These are phyloP conservation scores for Akebia trifoliata DNA, from an alignment of 164 flowering plant genomes.

Conservation along the genomic window DNA sequence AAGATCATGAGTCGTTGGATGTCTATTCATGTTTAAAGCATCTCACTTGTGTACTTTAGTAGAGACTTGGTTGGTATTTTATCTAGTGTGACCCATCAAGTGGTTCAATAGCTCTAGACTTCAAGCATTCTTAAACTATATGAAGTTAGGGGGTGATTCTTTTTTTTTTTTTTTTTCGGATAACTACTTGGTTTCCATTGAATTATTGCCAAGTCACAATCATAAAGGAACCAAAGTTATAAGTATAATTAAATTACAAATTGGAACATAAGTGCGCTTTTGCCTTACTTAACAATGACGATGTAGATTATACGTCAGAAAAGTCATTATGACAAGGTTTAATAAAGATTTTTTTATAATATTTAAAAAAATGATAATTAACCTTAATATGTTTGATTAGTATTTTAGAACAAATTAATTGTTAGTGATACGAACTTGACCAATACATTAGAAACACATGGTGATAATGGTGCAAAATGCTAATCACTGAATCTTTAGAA, in stretches of 20 bases:
- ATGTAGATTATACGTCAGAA: not conserved
- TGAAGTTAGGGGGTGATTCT: conserved; percentile 9
- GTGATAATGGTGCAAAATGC: no score
- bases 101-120: not conserved
- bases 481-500: no score
- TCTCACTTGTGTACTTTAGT: conserved; percentile 5
- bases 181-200: not conserved
- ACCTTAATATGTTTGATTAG: not conserved
- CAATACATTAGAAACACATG: no score
- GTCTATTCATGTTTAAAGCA: conserved; percentile 21
- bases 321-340: not conserved
- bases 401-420: no score
- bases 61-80: not conserved
- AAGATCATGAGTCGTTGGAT: conserved; percentile 15
- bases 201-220: conserved; percentile 2
- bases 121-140: not conserved
- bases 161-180: conserved; percentile 2
- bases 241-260: not conserved
- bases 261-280: conserved; percentile 1
- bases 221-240: conserved; percentile 9
- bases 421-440: no score
- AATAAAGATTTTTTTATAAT: not conserved
- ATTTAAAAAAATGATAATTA: not conserved
- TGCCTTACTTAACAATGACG: not conserved
- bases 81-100: not conserved